Percentiles rank a stretch among this genome's conserved stretches.
Conservation (phyloP, 345 rosid species). For the Aquilaria yunnanensis region DNA sequence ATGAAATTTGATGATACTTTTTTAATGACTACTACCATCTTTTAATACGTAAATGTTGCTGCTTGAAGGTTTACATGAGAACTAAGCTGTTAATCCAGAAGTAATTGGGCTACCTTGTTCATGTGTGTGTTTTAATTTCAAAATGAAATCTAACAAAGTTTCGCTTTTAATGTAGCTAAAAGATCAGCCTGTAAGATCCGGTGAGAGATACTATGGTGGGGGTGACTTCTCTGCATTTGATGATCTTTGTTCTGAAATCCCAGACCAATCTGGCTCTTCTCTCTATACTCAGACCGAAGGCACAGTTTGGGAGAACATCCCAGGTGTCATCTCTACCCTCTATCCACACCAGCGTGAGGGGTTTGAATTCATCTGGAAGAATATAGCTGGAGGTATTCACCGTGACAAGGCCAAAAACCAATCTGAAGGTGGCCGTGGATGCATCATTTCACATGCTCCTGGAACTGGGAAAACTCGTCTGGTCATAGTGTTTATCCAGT, state of each 20-base stretch:
- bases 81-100: no score
- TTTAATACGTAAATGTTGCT: no score
- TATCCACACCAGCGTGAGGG: constrained; percentile 73
- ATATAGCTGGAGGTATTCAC: constrained; percentile 48
- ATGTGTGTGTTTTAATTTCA: no score
- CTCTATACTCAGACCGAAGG: constrained; percentile 17
- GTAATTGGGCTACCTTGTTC: no score
- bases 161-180: no score
- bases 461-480: constrained; percentile 88
- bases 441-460: constrained; percentile 83
- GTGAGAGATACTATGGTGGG: constrained; percentile 7
- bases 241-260: constrained; percentile 13
- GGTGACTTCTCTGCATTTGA: constrained; percentile 10
- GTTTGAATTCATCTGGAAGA: constrained; percentile 74
- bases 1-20: no score
- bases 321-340: constrained; percentile 40
- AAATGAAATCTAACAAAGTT: no score
- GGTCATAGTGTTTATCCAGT: constrained; percentile 52
- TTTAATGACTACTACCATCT: no score
- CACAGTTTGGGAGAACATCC: constrained; percentile 68
- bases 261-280: constrained; percentile 11
- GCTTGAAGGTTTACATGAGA: no score
- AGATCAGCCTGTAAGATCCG: background rate
- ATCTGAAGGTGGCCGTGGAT: constrained; percentile 38
- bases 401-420: constrained; percentile 39